A percentile compares a stretch with the other conserved stretches of the same genome.
Evolutionary conservation across 2,329 filamentous ascomycete species (phyloP).

Genomic region (Coniochaeta ligniaria): DNA sequence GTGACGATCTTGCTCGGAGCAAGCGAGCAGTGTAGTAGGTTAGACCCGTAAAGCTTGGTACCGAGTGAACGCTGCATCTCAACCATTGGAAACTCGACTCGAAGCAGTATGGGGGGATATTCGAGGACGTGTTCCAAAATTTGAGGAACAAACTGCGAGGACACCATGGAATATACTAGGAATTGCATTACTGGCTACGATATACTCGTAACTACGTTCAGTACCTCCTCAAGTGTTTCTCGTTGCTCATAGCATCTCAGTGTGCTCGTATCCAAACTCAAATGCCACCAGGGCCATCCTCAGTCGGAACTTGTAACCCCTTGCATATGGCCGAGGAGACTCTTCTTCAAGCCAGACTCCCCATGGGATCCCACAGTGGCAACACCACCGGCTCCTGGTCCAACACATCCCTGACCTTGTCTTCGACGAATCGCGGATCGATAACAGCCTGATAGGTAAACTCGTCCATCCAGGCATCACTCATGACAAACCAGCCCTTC

Average conservation of each 20-base stretch:
- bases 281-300: too few relatives aligned
- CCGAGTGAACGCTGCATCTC: not conserved
- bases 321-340: too few relatives aligned
- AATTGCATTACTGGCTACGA: not conserved
- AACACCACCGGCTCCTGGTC: slow-evolving; percentile 63
- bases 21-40: not conserved
- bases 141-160: not conserved
- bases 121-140: too few relatives aligned
- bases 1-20: not conserved
- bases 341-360: slow-evolving; percentile 51
- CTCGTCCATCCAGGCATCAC: slow-evolving; percentile 69
- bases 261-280: too few relatives aligned
- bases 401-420: slow-evolving; percentile 63
- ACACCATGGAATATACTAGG: not conserved
- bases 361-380: slow-evolving; percentile 77
- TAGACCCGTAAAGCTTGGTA: not conserved
- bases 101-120: not conserved
- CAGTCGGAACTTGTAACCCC: not conserved
- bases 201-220: not conserved
- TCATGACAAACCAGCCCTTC: slow-evolving; percentile 87
- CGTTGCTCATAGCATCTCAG: not conserved
- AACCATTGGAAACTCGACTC: not conserved
- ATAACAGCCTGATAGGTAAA: slow-evolving; percentile 85
- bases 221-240: not conserved
- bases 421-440: slow-evolving; percentile 59